Conservation (phyloP, 2,329 filamentous ascomycete genomes). For the Thielaviopsis musarum region DNA sequence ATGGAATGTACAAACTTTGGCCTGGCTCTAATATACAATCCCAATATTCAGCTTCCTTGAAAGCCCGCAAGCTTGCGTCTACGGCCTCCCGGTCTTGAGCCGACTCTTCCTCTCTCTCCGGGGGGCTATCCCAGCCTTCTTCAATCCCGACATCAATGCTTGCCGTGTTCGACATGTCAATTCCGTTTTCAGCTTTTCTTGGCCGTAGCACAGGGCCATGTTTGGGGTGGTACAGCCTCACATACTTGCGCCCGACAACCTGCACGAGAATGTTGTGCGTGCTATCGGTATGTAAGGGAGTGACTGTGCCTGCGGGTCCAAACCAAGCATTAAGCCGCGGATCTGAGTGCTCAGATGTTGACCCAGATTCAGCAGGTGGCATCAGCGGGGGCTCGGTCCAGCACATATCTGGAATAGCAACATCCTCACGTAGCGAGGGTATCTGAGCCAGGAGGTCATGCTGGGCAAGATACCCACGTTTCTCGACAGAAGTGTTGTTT, state of each 20-base stretch:
- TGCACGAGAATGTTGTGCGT: conserved; percentile 88
- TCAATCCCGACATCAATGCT: conserved; percentile 56
- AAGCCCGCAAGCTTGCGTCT: conserved; percentile 25
- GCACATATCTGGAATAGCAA: conserved; percentile 70
- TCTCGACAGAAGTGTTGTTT: background rate
- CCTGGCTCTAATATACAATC: conserved; percentile 69
- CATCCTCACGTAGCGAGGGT: conserved; percentile 57
- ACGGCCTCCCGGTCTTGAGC: conserved; percentile 19
- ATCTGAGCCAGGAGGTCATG: conserved; percentile 78
- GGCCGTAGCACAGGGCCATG: conserved; percentile 44
- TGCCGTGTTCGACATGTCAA: conserved; percentile 91
- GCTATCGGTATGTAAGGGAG: conserved; percentile 81
- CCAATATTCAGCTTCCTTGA: conserved; percentile 45
- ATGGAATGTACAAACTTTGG: conserved; percentile 74
- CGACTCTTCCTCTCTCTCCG: conserved; percentile 12
- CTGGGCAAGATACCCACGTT: conserved; percentile 72
- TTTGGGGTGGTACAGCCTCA: conserved; percentile 66
- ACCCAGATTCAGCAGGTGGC: conserved; percentile 24
- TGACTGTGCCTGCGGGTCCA: conserved; percentile 73
- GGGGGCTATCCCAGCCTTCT: conserved; percentile 37
- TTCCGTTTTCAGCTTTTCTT: conserved; percentile 44
- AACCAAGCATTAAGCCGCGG: conserved; percentile 85
- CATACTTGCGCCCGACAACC: conserved; percentile 77
- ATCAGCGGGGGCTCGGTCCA: conserved; percentile 49
- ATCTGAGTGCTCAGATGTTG: conserved; percentile 26